Evolutionary conservation across 306 rosid genomes (phyloP), one percentile per base, ranked within the genome.

Genomic region (Cicer cuneatum): DNA sequence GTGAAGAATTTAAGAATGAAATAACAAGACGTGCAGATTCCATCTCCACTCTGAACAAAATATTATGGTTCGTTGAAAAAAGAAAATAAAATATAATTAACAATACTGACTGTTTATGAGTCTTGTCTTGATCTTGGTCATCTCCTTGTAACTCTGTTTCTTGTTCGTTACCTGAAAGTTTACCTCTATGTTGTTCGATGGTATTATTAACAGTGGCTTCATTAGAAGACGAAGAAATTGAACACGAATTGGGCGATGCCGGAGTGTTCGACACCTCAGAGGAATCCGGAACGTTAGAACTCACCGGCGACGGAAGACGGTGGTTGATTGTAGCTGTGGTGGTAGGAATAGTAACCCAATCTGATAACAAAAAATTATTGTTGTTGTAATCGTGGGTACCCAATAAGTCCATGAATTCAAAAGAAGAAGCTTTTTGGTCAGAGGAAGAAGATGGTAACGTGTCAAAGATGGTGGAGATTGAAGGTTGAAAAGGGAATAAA

Each of bases 221-320:
- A 46, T 88, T 86, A 0, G 98, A 93, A 0, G 90, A 91, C 0
- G 90, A 91, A 5, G 98, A 89, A 67, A 88, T 78, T 0, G 98
- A 91, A 6, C 80, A 78, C 1, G 90, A 87, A 83, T 90, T 89
- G 0, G 97, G 96, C 1, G 97, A 85, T 0, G 86, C 64, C 0
- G 97, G 89, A 24, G 93, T 66, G 10, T 89, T 90, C 19, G 86
- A 3, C 15, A 72, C 89, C 85, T 88, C 96, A 0, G 94, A 89
- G 2, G 84, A 72, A 6, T 81, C 96, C 0, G 81, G 88, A 33
- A 86, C 63, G 7, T 73, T 81, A 57, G 90, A 78, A 10, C 49
- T 76, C 2, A 52, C 76, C 57, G 86, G 93, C 0, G 87, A 84
- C 2, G 63, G 88, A 7, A 61, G 72, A 7, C 52, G 59, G 62